These are phyloP conservation scores for Scleroderma bovista DNA, from an alignment of 768 basidiomycete species.

Conservation along the genomic window DNA sequence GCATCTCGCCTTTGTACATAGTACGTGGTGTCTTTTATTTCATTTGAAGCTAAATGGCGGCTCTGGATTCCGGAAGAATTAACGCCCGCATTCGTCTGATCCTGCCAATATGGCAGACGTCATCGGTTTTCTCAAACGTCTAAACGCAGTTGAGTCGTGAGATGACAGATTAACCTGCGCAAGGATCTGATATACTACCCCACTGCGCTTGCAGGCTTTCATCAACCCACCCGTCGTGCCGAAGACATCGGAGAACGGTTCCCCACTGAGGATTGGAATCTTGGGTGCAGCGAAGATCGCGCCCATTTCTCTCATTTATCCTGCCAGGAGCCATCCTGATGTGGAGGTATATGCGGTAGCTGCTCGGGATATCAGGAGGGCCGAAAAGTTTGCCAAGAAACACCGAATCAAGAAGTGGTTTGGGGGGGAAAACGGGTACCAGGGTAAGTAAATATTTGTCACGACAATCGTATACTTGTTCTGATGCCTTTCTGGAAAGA, in stretches of 20 bases:
- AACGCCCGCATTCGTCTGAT: not conserved
- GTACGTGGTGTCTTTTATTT: no score
- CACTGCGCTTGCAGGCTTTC: conserved; percentile 4
- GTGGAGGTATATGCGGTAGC: conserved; percentile 54
- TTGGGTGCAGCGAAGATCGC: conserved; percentile 53
- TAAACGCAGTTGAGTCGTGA: not conserved
- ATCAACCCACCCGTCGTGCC: conserved; percentile 13
- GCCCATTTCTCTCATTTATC: conserved; percentile 44
- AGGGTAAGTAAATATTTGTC: conserved; percentile 38
- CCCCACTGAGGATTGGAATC: conserved; percentile 36
- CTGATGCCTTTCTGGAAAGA: conserved; percentile 21
- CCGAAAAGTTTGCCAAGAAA: conserved; percentile 48
- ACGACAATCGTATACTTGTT: not conserved
- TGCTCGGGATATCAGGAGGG: conserved; percentile 45
- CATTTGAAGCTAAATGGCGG: no score
- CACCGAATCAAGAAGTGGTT: conserved; percentile 48
- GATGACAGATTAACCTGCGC: not conserved
- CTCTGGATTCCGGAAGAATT: no score
- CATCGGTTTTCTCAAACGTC: not conserved
- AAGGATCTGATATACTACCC: not conserved
- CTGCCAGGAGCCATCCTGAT: conserved; percentile 50
- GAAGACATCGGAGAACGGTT: not conserved
- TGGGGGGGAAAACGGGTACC: conserved; percentile 42
- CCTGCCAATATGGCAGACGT: not conserved
- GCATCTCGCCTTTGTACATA: no score